Evolutionary conservation across 1,284 basidiomycete genomes (phyloP).

Genomic region (Cutaneotrichosporon dermatis): DNA sequence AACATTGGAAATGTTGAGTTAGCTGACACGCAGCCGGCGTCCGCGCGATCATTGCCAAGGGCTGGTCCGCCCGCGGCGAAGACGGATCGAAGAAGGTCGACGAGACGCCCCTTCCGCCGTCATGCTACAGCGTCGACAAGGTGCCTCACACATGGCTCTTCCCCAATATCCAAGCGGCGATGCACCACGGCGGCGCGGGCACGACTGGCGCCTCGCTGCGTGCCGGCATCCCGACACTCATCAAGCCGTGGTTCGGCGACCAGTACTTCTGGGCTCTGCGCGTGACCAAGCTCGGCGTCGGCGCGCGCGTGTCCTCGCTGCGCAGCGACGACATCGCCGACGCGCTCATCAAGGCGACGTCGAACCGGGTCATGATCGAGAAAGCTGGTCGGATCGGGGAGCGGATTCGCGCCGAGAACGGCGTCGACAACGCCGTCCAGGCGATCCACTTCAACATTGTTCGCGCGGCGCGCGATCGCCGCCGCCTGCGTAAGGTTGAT

Average conservation of each 20-base stretch:
- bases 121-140: conserved; percentile 55
- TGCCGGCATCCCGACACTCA: conserved; percentile 69
- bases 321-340: conserved; percentile 55
- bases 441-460: conserved; percentile 39
- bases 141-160: conserved; percentile 80
- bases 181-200: conserved; percentile 69
- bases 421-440: conserved; percentile 36
- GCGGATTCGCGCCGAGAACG: conserved; percentile 57
- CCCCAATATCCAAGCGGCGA: conserved; percentile 55
- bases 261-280: conserved; percentile 70
- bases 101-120: conserved; percentile 48
- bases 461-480: conserved; percentile 31
- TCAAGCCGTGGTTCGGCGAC: conserved; percentile 67
- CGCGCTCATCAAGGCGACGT: conserved; percentile 58
- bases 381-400: conserved; percentile 62
- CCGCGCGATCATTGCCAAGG: conserved; percentile 68
- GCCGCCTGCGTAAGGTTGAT: conserved; percentile 8
- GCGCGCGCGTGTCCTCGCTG: conserved; percentile 55
- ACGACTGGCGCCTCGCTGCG: conserved; percentile 65
- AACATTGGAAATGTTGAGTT: no score
- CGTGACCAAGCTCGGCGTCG: conserved; percentile 59
- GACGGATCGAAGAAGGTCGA: conserved; percentile 44
- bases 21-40: conserved; percentile 52
- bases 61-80: conserved; percentile 63
- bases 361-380: conserved; percentile 59